Evolutionary conservation across 73 alveolate genomes (phyloP).

Genomic region (Durusdinium trenchii): DNA sequence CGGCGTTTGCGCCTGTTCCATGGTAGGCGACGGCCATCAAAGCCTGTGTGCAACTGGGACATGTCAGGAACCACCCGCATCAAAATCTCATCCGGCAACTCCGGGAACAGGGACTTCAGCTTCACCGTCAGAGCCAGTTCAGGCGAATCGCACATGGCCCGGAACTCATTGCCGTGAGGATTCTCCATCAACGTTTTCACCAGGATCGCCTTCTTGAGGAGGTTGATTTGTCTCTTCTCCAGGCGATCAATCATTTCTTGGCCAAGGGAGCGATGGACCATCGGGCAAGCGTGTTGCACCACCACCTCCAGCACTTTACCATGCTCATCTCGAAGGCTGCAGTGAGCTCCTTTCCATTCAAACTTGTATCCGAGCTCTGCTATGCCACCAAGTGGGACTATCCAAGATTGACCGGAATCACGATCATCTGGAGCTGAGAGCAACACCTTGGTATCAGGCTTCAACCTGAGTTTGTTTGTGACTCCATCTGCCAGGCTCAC

Average conservation of each 20-base stretch:
- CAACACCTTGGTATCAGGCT: background rate
- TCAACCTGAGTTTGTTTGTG: background rate
- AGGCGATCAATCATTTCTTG: background rate
- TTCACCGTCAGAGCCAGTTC: background rate
- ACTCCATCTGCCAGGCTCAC: background rate
- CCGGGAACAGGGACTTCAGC: background rate
- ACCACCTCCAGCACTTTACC: background rate
- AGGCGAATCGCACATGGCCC: background rate
- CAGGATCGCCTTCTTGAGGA: background rate
- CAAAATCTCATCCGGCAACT: background rate
- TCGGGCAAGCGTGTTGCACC: background rate
- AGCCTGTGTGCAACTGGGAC: background rate
- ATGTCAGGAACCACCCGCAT: background rate
- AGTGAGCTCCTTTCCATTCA: background rate
- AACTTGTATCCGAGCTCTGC: background rate
- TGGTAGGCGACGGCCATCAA: background rate
- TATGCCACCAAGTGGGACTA: background rate
- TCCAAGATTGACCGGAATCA: too few relatives aligned
- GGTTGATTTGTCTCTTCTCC: background rate
- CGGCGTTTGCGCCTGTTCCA: conserved; percentile 7
- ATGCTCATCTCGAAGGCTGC: background rate
- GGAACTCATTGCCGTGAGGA: too few relatives aligned
- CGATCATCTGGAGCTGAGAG: background rate
- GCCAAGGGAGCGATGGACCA: background rate
- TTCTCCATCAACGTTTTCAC: background rate